Evolutionary conservation across 2,329 filamentous ascomycete species (phyloP).

Genomic region (Colletotrichum sp.): DNA sequence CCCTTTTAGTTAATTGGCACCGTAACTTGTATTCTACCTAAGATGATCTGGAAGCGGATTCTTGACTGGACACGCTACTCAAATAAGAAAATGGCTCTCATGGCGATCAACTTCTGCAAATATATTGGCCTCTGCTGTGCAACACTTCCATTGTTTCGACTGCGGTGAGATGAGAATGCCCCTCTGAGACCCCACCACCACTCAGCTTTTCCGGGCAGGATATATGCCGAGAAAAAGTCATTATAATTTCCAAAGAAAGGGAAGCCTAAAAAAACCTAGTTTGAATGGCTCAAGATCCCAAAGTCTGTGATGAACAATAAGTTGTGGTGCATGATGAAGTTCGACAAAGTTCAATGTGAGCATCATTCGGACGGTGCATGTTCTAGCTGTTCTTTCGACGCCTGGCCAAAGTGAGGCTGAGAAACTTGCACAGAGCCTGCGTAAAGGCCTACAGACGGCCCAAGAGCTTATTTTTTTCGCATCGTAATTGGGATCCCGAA

Average conservation of each 20-base stretch:
- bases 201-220: neutral
- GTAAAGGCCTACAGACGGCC: neutral
- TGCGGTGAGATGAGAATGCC: neutral
- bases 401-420: neutral
- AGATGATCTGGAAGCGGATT: neutral
- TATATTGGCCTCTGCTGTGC: neutral
- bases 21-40: neutral
- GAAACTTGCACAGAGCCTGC: neutral
- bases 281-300: neutral
- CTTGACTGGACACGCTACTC: neutral
- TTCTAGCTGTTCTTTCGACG: neutral
- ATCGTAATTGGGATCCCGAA: neutral
- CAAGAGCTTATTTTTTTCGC: neutral
- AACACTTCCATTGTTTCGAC: neutral
- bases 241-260: neutral
- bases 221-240: neutral
- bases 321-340: neutral
- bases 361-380: neutral
- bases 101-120: neutral
- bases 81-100: neutral
- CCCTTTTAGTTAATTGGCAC: neutral
- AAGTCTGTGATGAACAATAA: neutral
- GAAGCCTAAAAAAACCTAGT: neutral
- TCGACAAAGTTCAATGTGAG: neutral
- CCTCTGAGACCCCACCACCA: neutral